Evolutionary conservation across 768 basidiomycete species (phyloP), one percentile per base, ranked within the genome.

Genomic region (Amanita molliuscula): DNA sequence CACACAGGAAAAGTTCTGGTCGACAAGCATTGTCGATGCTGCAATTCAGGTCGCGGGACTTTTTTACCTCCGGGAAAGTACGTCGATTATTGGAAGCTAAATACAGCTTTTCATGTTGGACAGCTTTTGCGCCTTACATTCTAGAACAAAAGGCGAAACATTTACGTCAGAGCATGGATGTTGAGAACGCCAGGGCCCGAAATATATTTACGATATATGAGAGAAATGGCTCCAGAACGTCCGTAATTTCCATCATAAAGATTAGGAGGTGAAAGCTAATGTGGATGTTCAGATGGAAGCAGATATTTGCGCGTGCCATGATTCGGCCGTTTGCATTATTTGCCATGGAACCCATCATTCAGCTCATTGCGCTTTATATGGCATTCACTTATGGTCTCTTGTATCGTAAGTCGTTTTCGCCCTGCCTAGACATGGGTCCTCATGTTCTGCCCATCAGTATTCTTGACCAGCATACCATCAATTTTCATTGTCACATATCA

Each of bases 271-370:
- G 11, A 20, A 16, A 36, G n/a, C 34, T 50, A 21, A 40, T 23
- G 16, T 5, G 3, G 13, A 34, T 48, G 45, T 48, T 7, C 47
- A 84, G 80, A 21, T 81, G 76, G 78, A 57, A 67, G 56, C 43
- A 58, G 0, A 70, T 87, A 31, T 65, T 90, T 51, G 38, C 53
- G 1, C 74, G 66, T 51, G 72, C 84, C 0, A 63, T 90, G 20
- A 63, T 70, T 9, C 75, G 87, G n/a, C 89, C 90, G 0, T 84
- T 91, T 65, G 57, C 63, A 3, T 60, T 90, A 9, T 82, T 87
- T 50, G 57, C 48, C 0, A 58, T 57, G 4, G 86, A 89, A 58
- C 76, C 80, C 0, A 84, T 88, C 55, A 67, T 85, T 16, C 84
- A 85, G 56, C 60, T 85, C 2, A 64, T 88, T 8, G 79, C 81